phyloP scores from a whole-genome alignment of 23 red algal genomes.

The Gracilariopsis chorda region DNA sequence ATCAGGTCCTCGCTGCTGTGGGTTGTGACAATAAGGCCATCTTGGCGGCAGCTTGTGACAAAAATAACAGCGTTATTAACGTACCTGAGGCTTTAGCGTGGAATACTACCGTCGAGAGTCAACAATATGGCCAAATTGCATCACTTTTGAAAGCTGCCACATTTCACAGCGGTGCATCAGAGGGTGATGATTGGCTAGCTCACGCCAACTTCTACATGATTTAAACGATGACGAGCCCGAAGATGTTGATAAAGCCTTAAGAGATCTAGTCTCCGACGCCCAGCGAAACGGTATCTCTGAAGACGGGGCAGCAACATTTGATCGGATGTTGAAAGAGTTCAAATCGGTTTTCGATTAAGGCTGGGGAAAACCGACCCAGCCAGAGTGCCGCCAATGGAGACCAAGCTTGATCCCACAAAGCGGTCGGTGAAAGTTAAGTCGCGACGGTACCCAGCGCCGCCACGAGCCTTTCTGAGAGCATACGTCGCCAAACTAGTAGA shows the following conservation, averaged over 20 bases:
- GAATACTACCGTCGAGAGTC: not conserved
- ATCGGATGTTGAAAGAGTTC: not conserved
- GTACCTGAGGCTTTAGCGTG: not conserved
- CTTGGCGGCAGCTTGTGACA: not conserved
- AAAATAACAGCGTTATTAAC: slow-evolving; percentile 1
- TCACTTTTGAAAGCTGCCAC: too few species aligned
- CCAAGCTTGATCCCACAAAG: slow-evolving; percentile 7
- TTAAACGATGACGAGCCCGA: not conserved
- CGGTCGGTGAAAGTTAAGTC: slow-evolving; percentile 19
- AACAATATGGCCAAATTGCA: not conserved
- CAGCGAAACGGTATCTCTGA: not conserved
- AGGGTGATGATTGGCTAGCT: not conserved
- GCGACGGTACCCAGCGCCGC: slow-evolving; percentile 10
- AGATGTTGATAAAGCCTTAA: not conserved
- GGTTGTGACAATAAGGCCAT: slow-evolving; percentile 6
- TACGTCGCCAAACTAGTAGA: slow-evolving; percentile 24
- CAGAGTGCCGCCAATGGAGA: not conserved
- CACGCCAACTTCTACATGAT: slow-evolving; percentile 7
- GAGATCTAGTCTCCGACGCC: not conserved
- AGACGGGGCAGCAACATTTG: not conserved
- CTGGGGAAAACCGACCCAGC: slow-evolving; percentile 40
- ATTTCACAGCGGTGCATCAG: not conserved
- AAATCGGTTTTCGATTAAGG: slow-evolving; percentile 29
- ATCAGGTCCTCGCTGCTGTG: not conserved
- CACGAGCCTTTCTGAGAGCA: slow-evolving; percentile 5